These are phyloP conservation scores for Penicillium digitatum DNA, from an alignment of 2,329 filamentous ascomycete species.

Conservation along the genomic window DNA sequence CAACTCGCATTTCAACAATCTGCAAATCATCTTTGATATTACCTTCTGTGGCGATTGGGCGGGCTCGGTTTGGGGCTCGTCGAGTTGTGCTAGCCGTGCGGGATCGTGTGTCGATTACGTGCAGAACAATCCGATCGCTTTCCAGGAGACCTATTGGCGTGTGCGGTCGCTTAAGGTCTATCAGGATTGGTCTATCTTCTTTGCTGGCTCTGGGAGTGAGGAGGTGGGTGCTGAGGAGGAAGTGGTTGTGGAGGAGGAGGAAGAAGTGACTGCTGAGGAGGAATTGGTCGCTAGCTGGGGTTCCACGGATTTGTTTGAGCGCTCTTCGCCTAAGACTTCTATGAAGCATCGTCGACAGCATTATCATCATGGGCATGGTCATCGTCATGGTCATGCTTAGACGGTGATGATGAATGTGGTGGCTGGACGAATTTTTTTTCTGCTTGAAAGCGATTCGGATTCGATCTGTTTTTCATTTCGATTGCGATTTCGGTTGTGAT, in stretches of 20 bases:
- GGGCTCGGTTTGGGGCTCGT: constrained; percentile 60
- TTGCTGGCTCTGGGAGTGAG: background rate
- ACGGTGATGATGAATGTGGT: background rate
- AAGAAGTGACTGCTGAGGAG: no score
- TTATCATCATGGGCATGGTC: constrained; percentile 6
- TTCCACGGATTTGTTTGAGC: background rate
- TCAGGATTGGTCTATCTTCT: constrained; percentile 24
- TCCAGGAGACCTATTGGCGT: constrained; percentile 70
- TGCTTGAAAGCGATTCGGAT: background rate
- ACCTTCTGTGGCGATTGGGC: constrained; percentile 90
- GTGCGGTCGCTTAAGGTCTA: constrained; percentile 70
- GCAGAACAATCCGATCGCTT: constrained; percentile 63
- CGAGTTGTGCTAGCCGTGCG: constrained; percentile 60
- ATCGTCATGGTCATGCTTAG: constrained; percentile 11
- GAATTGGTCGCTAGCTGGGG: background rate
- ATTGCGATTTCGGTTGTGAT: background rate
- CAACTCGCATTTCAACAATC: constrained; percentile 61
- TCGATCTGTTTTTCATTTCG: background rate
- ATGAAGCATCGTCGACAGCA: constrained; percentile 14
- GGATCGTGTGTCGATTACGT: constrained; percentile 70
- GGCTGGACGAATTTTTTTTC: background rate
- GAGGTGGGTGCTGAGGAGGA: no score
- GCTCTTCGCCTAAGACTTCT: constrained; percentile 3
- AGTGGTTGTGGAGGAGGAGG: no score
- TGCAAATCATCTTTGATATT: constrained; percentile 71